Base-by-base conservation (phyloP, 1,284 basidiomycete genomes). In the Microbotryum saponariae region DNA sequence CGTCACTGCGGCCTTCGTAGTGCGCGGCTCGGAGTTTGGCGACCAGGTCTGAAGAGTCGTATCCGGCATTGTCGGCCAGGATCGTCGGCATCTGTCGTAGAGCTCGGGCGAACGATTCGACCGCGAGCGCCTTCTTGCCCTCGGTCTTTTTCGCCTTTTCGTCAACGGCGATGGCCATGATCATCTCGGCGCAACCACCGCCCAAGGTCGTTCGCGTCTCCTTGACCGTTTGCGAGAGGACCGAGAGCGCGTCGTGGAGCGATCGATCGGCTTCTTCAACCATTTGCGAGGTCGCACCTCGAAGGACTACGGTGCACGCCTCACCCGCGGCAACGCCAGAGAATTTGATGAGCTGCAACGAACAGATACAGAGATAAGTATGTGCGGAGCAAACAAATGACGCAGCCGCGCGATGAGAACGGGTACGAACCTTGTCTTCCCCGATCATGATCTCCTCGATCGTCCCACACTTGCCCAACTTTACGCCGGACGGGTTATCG, bases 401-500 rank as follows among this genome's bases (percentile, higher is more conserved):
- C n/a, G 6, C 20, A 18, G 16, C 46, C 5, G 44, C 10, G 4
- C 21, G 8, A 33, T 10, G 12, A 6, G 33, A 27, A 52, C 0
- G 14, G 3, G 16, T 4, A 73, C 80, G 45, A 66, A 91, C 92
- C 83, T 92, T 93, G 78, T 98, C 94, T 79, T 99, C 96, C 47
- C 96, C 96, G 70, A 99, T 97, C 83, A 98, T 97, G 70, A 98
- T 87, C 79, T 99, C 96, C 78, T 98, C 93, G 65, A 99, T 97
- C 64, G 90, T 75, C 66, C 97, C 93, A 75, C 94, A 98, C 55
- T 82, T 82, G 27, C 96, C 96, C 18, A 99, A 84, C 76, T 91
- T 91, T 65, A 98, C 92, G 53, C 90, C 82, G 72, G 96, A 91
- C 0, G 96, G 91, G 33, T 87, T 82, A 61, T 97, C 94, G 72